Conservation (phyloP, 2,329 filamentous ascomycete genomes). For the Aspergillus fumigatus region DNA sequence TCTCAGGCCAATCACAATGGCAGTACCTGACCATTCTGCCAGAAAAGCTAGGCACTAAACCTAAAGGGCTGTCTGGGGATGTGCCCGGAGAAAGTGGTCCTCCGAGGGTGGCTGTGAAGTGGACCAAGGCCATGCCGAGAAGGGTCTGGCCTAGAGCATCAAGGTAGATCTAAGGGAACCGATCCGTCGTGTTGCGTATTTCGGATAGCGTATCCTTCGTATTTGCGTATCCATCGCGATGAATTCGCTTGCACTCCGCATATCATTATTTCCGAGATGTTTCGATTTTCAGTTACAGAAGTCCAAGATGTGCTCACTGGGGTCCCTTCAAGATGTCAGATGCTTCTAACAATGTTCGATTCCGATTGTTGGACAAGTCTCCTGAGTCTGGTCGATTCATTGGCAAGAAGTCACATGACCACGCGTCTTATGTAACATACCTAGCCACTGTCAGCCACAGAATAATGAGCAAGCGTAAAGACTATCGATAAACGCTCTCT, state of each 20-base stretch:
- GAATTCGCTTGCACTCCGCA: not conserved
- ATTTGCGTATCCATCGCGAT: not conserved
- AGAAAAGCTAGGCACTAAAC: conserved; percentile 4
- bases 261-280: not conserved
- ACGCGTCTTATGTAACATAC: not conserved
- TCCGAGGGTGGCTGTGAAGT: conserved; percentile 9
- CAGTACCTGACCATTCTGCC: conserved; percentile 5
- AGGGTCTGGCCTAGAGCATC: not conserved
- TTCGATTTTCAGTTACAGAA: not conserved
- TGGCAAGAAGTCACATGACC: not conserved
- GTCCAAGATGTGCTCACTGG: not conserved
- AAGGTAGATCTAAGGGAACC: not conserved
- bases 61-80: conserved; percentile 10
- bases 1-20: conserved; percentile 14
- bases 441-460: conserved; percentile 12
- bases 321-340: not conserved
- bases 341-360: not conserved
- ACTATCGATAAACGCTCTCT: conserved; percentile 12
- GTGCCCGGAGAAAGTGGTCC: conserved; percentile 1
- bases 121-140: not conserved
- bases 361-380: not conserved
- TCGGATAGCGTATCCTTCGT: not conserved
- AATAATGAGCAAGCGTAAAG: not conserved
- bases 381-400: not conserved
- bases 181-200: not conserved